Evolutionary conservation across 2,329 filamentous ascomycete species (phyloP).

Genomic region (Xylaria sp.): DNA sequence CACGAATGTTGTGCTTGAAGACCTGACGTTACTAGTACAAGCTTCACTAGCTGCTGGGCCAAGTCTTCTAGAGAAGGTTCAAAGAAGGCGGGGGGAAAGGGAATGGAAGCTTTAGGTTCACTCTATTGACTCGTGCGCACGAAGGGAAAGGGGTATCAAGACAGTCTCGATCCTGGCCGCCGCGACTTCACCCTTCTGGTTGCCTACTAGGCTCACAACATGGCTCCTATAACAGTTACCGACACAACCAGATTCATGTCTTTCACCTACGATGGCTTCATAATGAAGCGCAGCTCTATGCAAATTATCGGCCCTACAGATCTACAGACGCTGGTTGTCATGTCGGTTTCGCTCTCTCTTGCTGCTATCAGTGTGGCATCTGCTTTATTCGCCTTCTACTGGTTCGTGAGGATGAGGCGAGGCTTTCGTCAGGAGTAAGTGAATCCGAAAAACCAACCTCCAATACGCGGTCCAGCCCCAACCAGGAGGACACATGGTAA

Average conservation of each 20-base stretch:
- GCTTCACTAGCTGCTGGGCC: neutral
- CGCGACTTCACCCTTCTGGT: slow-evolving; percentile 1
- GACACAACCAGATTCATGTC: slow-evolving; percentile 14
- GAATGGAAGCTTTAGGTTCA: neutral
- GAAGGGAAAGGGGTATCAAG: slow-evolving; percentile 16
- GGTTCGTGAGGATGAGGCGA: slow-evolving; percentile 75
- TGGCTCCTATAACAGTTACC: slow-evolving; percentile 29
- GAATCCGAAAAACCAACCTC: neutral
- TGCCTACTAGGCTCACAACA: slow-evolving; percentile 9
- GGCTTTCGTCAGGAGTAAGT: slow-evolving; percentile 75
- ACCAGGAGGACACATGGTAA: slow-evolving; percentile 21
- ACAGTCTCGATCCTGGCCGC: neutral
- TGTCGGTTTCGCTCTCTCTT: slow-evolving; percentile 49
- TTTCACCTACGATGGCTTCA: slow-evolving; percentile 8
- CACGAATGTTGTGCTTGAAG: neutral
- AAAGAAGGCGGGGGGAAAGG: neutral
- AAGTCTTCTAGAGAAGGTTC: neutral
- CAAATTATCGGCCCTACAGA: slow-evolving; percentile 9
- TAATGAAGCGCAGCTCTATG: slow-evolving; percentile 21
- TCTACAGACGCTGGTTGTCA: slow-evolving; percentile 37
- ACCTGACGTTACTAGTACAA: neutral
- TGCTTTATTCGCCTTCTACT: slow-evolving; percentile 66
- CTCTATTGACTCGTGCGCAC: neutral
- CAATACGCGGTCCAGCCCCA: neutral
- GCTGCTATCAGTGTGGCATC: slow-evolving; percentile 61